Evolutionary conservation across 75 land plant species (phyloP).

Genomic region (Picea sitchensis): DNA sequence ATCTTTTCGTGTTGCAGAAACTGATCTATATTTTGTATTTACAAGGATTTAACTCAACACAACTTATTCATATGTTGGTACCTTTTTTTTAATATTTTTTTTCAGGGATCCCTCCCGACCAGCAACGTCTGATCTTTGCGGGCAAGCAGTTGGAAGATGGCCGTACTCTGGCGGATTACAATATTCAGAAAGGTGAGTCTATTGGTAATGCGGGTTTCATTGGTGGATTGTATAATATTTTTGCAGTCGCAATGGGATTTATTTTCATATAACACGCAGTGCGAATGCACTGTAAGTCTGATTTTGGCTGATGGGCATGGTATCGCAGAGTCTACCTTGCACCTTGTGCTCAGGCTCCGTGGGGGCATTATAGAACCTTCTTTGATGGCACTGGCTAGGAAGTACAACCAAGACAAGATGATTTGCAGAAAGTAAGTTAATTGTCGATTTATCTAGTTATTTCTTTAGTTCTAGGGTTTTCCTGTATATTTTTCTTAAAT

Average conservation of each 20-base stretch:
- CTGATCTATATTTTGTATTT: background rate
- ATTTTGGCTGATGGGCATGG: background rate
- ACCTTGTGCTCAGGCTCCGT: slow-evolving; percentile 68
- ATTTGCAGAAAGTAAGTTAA: slow-evolving; percentile 66
- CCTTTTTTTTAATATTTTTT: background rate
- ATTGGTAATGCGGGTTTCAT: no score
- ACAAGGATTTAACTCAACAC: background rate
- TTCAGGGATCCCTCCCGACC: slow-evolving; percentile 3
- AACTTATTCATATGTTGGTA: background rate
- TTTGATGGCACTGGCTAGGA: slow-evolving; percentile 66
- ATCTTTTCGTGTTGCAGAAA: background rate
- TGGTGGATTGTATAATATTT: background rate
- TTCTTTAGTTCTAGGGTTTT: no score
- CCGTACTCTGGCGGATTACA: slow-evolving; percentile 5
- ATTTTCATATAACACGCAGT: background rate
- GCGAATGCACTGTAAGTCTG: background rate
- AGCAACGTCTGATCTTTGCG: slow-evolving; percentile 1
- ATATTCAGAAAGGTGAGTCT: slow-evolving; percentile 1
- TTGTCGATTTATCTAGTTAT: background rate
- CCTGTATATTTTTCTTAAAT: no score
- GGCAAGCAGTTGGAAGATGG: slow-evolving; percentile 10
- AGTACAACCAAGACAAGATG: slow-evolving; percentile 80
- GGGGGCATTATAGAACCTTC: slow-evolving; percentile 75
- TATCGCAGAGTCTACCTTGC: slow-evolving; percentile 62
- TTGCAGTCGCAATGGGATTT: background rate